phyloP scores from a whole-genome alignment of 2,329 filamentous ascomycete genomes.

The Coniochaeta prunicola region DNA sequence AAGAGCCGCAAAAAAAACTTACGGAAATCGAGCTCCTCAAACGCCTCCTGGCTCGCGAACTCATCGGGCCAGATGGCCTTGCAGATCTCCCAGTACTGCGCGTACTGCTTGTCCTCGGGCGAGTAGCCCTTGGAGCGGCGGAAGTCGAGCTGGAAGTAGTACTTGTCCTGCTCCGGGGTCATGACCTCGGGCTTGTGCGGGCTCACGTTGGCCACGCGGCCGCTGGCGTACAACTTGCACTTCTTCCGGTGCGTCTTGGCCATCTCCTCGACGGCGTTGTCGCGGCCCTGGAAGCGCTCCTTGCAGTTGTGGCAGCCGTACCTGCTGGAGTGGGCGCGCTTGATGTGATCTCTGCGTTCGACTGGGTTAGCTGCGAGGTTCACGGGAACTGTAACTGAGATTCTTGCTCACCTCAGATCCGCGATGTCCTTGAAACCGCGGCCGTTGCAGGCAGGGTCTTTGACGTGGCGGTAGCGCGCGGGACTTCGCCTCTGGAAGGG shows the following conservation, averaged over 20 bases:
- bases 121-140: background rate
- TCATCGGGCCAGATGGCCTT: constrained; percentile 3
- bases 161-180: background rate
- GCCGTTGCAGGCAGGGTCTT: background rate
- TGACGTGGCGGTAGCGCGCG: background rate
- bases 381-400: background rate
- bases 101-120: background rate
- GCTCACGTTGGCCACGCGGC: background rate
- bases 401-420: background rate
- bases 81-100: constrained; percentile 2
- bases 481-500: constrained; percentile 1
- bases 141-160: constrained; percentile 2
- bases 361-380: background rate
- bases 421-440: constrained; percentile 2
- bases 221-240: background rate
- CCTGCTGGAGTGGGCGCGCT: constrained; percentile 1
- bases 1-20: background rate
- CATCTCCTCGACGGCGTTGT: background rate
- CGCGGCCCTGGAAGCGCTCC: background rate
- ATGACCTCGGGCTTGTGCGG: background rate
- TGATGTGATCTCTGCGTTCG: background rate
- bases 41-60: background rate
- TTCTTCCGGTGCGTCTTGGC: background rate
- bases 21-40: background rate
- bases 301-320: constrained; percentile 1